Conservation (phyloP, 192 early-diverging fungal genomes). For the Coemansia sp. region DNA sequence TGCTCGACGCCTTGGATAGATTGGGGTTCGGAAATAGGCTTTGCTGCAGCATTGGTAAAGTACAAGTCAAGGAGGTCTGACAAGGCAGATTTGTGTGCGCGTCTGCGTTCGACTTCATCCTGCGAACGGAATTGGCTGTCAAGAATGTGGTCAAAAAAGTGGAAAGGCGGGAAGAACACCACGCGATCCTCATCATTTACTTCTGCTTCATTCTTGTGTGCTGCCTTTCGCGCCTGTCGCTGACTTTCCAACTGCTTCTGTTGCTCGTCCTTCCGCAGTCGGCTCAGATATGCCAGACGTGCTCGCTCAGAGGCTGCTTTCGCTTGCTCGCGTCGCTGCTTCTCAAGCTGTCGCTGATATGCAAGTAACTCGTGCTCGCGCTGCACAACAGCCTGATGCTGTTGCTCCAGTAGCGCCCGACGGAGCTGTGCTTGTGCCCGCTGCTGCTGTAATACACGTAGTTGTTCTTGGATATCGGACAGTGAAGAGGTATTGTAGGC, state of each 20-base stretch:
- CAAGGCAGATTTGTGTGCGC: slow-evolving; percentile 31
- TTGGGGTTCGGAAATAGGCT: neutral
- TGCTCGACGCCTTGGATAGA: neutral
- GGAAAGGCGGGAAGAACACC: slow-evolving; percentile 36
- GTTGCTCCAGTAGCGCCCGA: slow-evolving; percentile 23
- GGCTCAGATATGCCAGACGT: slow-evolving; percentile 14
- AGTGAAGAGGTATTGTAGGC: slow-evolving; percentile 35
- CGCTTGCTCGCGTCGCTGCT: slow-evolving; percentile 21
- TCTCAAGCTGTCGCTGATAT: slow-evolving; percentile 29
- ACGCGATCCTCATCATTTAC: neutral
- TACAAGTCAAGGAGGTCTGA: slow-evolving; percentile 28
- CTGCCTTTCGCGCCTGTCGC: neutral
- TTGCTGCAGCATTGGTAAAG: slow-evolving; percentile 14
- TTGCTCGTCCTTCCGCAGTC: slow-evolving; percentile 21
- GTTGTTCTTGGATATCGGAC: slow-evolving; percentile 24
- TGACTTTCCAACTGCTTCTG: slow-evolving; percentile 11
- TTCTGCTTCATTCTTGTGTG: neutral
- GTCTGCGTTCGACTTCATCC: slow-evolving; percentile 36
- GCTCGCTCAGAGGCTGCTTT: slow-evolving; percentile 23
- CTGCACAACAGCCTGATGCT: slow-evolving; percentile 22
- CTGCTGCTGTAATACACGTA: slow-evolving; percentile 34
- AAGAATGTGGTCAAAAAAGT: slow-evolving; percentile 44
- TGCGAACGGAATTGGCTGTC: slow-evolving; percentile 31
- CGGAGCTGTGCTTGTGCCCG: slow-evolving; percentile 34
- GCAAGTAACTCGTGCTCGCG: slow-evolving; percentile 25